phyloP scores from a whole-genome alignment of 768 basidiomycete species.

The Lentinula detonsa region DNA sequence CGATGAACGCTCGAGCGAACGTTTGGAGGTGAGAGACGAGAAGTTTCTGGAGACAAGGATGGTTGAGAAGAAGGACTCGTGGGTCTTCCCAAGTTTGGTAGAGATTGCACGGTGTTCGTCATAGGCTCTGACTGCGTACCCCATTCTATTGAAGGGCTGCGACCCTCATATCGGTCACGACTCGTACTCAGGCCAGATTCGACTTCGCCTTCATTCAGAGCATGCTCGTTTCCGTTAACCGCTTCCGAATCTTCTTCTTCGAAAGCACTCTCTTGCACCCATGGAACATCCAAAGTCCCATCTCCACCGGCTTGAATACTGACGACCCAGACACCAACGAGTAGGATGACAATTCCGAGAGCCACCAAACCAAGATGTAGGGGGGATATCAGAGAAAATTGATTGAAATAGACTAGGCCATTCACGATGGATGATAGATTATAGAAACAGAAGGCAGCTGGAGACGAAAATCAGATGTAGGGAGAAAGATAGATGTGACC shows the following conservation, averaged over 20 bases:
- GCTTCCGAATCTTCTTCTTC: conserved; percentile 31
- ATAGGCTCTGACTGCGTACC: conserved; percentile 5
- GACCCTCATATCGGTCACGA: neutral
- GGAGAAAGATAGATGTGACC: neutral
- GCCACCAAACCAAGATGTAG: conserved; percentile 71
- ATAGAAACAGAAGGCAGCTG: conserved; percentile 92
- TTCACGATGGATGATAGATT: conserved; percentile 90
- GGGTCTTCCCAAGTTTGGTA: neutral
- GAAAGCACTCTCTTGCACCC: conserved; percentile 26
- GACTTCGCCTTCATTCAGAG: neutral
- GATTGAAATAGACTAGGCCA: conserved; percentile 85
- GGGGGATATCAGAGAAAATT: conserved; percentile 64
- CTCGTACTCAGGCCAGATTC: neutral
- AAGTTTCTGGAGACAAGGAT: neutral
- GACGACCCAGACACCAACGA: conserved; percentile 88
- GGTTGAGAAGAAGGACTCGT: conserved; percentile 4
- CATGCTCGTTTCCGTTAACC: neutral
- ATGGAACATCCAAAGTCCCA: conserved; percentile 39
- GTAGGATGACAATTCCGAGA: conserved; percentile 69
- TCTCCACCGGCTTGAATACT: conserved; percentile 64
- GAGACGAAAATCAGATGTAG: conserved; percentile 12
- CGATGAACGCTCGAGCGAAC: neutral
- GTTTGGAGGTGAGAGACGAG: neutral
- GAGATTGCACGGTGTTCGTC: neutral
- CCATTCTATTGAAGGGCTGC: conserved; percentile 3